Conservation (phyloP, 306 rosid genomes). For the barrel medic (Medicago truncatula) region DNA sequence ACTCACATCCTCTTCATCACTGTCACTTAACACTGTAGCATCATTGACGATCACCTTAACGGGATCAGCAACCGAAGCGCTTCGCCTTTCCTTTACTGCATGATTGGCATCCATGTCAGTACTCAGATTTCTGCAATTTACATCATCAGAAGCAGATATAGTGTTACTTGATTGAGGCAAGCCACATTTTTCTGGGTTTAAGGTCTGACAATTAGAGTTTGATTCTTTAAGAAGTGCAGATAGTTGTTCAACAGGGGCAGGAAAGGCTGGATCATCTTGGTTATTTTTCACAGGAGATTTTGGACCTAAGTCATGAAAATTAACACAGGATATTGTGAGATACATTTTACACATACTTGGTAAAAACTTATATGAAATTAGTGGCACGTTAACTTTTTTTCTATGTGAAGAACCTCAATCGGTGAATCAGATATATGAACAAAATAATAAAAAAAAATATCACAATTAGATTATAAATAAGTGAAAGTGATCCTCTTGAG, state of each 20-base stretch:
- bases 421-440: conserved; percentile 10
- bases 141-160: too few species aligned
- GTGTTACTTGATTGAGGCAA: not conserved
- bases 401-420: conserved; percentile 7
- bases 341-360: conserved; percentile 13
- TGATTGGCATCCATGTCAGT: conserved; percentile 13
- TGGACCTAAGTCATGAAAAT: conserved; percentile 29
- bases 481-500: not conserved
- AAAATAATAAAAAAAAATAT: conserved; percentile 17
- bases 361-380: conserved; percentile 14
- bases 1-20: conserved; percentile 36
- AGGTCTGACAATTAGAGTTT: not conserved
- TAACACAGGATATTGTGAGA: conserved; percentile 16
- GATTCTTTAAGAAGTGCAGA: conserved; percentile 17
- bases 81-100: conserved; percentile 34
- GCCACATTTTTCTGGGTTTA: not conserved
- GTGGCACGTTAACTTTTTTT: not conserved
- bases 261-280: conserved; percentile 21
- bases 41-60: conserved; percentile 29
- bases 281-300: conserved; percentile 27
- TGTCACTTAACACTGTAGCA: conserved; percentile 44
- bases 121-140: too few species aligned
- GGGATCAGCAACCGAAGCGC: conserved; percentile 6
- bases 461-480: conserved; percentile 9
- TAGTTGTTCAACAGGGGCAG: conserved; percentile 36